Evolutionary conservation across 2,329 filamentous ascomycete species (phyloP), one percentile per base, ranked within the genome.

Genomic region (Huntiella abstrusa): DNA sequence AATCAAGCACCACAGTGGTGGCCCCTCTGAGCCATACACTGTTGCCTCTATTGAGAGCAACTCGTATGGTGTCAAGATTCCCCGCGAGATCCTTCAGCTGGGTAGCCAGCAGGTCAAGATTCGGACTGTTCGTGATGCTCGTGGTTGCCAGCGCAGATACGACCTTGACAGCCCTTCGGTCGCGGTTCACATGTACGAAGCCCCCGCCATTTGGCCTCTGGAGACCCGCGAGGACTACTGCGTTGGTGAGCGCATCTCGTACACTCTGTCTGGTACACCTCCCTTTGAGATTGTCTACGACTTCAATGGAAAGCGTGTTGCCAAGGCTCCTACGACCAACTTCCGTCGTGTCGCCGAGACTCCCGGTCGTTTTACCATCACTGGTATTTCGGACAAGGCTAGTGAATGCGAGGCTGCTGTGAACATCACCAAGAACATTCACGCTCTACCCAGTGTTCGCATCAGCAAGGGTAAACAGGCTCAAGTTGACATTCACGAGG

Each of bases 301-400:
- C 8, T 98, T 98, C 63, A 78, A 87, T 54, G 80, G 79, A 47
- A 71, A 73, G 37, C 79, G 83, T 63, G 88, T 84, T 59, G 91
- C 88, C 46, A 80, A 80, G 53, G 80, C 82, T 10, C 66, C 73
- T 34, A 81, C 77, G 17, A 92, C 84, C 13, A 87, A 75, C 52
- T 98, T 98, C 72, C 81, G 83, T 50, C 86, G 92, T 54, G 80
- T 98, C 49, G 88, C 91, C 13, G 88, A 96, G 63, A 80, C 82
- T 50, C 83, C 91, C 0, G 92, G 91, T 43, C 75, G 80, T 43
- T 96, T 98, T 58, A 77, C 73, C 51, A 87, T 98, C 57, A 93
- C 81, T 2, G 81, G 79, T 43, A 70, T 98, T 45, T 80, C 83
- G 47, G 92, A 98, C 65, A 81, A 80, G 52, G 86, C 86, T 1